These are phyloP conservation scores for Dichotomocladium elegans DNA, from an alignment of 371 early-diverging fungal genomes.

Conservation along the genomic window DNA sequence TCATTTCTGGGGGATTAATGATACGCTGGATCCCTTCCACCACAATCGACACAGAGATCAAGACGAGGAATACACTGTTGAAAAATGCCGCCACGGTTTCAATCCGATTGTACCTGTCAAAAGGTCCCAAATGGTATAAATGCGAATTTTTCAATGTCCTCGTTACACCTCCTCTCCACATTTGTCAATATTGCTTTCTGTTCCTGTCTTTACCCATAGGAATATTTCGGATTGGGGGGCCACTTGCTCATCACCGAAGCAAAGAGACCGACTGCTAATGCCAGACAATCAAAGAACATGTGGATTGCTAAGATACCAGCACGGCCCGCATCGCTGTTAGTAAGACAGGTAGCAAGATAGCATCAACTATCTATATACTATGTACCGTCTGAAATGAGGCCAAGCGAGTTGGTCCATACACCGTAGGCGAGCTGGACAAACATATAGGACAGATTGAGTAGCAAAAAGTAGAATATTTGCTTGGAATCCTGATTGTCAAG, in stretches of 20 bases:
- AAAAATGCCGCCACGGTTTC: slow-evolving; percentile 91
- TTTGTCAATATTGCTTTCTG: neutral
- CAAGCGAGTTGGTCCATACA: slow-evolving; percentile 88
- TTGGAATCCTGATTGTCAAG: slow-evolving; percentile 71
- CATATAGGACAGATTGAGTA: slow-evolving; percentile 92
- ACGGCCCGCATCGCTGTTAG: too few relatives aligned
- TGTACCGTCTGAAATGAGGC: slow-evolving; percentile 88
- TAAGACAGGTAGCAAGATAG: too few relatives aligned
- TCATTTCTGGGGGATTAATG: slow-evolving; percentile 82
- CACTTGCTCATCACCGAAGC: slow-evolving; percentile 91
- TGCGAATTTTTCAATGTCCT: neutral
- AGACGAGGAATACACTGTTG: slow-evolving; percentile 85
- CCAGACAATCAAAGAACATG: slow-evolving; percentile 96
- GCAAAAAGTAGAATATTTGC: slow-evolving; percentile 88
- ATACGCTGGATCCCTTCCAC: slow-evolving; percentile 88
- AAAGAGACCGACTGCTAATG: slow-evolving; percentile 80
- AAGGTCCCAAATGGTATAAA: neutral
- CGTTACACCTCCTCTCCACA: neutral
- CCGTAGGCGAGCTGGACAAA: slow-evolving; percentile 90
- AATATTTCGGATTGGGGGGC: slow-evolving; percentile 73
- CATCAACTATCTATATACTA: neutral
- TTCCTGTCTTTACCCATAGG: slow-evolving; percentile 73
- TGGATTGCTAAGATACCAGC: slow-evolving; percentile 69
- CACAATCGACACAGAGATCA: slow-evolving; percentile 86
- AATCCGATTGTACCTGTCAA: slow-evolving; percentile 74